phyloP scores from a whole-genome alignment of 2,329 filamentous ascomycete species.

The Pseudopyricularia javanii region DNA sequence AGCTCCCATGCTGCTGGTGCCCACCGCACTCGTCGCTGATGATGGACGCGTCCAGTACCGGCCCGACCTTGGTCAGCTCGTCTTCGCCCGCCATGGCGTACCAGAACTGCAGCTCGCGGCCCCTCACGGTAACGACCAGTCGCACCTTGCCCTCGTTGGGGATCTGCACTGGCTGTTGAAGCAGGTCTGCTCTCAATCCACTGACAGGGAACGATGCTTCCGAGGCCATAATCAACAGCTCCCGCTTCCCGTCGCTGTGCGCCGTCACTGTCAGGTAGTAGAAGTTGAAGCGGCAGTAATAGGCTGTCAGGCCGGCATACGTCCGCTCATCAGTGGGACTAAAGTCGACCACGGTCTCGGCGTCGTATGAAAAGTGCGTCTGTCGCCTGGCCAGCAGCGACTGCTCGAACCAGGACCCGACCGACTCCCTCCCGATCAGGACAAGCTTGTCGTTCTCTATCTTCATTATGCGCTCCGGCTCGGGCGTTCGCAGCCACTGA shows the following conservation, averaged over 20 bases:
- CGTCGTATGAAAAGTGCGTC: constrained; percentile 65
- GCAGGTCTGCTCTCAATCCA: constrained; percentile 28
- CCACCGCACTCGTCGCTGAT: constrained; percentile 52
- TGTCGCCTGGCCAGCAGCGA: constrained; percentile 41
- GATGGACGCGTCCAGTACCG: constrained; percentile 44
- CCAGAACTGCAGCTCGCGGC: constrained; percentile 39
- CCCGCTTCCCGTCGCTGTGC: constrained; percentile 39
- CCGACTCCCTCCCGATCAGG: constrained; percentile 35
- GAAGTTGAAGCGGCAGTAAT: constrained; percentile 54
- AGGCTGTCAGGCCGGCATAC: constrained; percentile 48
- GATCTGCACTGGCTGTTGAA: constrained; percentile 30
- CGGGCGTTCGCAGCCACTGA: constrained; percentile 45
- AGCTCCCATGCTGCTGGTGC: constrained; percentile 48
- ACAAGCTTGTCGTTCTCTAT: constrained; percentile 23
- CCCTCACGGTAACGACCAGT: constrained; percentile 38
- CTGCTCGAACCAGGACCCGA: constrained; percentile 49
- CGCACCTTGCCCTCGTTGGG: constrained; percentile 42
- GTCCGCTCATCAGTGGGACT: constrained; percentile 44
- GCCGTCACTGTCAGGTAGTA: constrained; percentile 51
- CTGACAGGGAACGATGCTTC: constrained; percentile 44
- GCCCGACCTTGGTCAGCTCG: constrained; percentile 35
- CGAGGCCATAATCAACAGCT: constrained; percentile 43
- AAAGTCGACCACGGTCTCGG: constrained; percentile 77
- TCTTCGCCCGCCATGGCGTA: constrained; percentile 29
- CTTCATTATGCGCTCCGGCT: constrained; percentile 38